Evolutionary conservation across 2,329 filamentous ascomycete genomes (phyloP).

Genomic region (Elsinoe fawcettii): DNA sequence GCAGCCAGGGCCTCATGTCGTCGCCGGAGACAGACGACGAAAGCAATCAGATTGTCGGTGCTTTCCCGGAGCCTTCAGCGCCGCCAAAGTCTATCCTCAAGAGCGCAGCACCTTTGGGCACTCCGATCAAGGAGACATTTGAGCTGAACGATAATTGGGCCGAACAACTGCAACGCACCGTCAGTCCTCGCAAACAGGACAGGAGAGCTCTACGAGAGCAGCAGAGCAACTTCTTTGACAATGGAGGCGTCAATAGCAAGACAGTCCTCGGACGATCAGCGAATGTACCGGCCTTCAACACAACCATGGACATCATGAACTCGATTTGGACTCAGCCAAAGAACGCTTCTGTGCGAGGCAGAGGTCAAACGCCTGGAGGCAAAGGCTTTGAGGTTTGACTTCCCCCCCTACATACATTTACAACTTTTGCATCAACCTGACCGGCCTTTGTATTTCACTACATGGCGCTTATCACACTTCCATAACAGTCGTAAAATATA

Average conservation of each 20-base stretch:
- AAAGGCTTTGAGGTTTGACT: slow-evolving; percentile 85
- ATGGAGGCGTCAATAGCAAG: not conserved
- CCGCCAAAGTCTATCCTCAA: slow-evolving; percentile 46
- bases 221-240: slow-evolving; percentile 37
- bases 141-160: slow-evolving; percentile 77
- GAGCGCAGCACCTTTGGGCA: slow-evolving; percentile 35
- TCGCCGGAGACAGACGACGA: slow-evolving; percentile 60
- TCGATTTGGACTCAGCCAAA: slow-evolving; percentile 60
- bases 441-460: not conserved
- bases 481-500: not conserved
- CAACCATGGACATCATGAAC: slow-evolving; percentile 93
- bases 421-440: slow-evolving; percentile 17
- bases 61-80: slow-evolving; percentile 70
- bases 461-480: not conserved
- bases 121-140: slow-evolving; percentile 47
- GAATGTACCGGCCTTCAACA: slow-evolving; percentile 59
- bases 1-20: slow-evolving; percentile 11
- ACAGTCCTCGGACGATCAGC: slow-evolving; percentile 42
- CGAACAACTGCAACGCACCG: slow-evolving; percentile 84
- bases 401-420: slow-evolving; percentile 31
- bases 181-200: slow-evolving; percentile 89
- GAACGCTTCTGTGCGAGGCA: slow-evolving; percentile 42
- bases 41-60: slow-evolving; percentile 67
- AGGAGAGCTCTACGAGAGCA: slow-evolving; percentile 62
- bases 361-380: slow-evolving; percentile 22